Evolutionary conservation across 352 stramenopile genomes (phyloP), one percentile per base, ranked within the genome.

Genomic region (Phytophthora nicotianae): DNA sequence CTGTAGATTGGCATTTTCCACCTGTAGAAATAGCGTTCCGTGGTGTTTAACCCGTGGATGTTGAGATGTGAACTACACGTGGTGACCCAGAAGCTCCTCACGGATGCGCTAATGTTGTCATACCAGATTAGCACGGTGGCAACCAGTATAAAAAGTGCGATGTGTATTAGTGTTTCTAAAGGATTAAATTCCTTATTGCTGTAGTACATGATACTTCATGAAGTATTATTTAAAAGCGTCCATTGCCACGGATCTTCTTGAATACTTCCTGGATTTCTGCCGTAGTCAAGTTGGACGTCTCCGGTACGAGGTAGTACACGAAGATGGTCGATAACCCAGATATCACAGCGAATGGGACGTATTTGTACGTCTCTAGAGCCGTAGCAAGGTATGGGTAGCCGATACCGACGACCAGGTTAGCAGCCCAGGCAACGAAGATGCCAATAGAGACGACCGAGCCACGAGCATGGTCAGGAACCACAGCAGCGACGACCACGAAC

Each of bases 401-500:
- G 47, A 81, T 68, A 10, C 73, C 73, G 29, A 81, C 70, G 32
- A 79, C n/a, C 11, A 81, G 41, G 38, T 81, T 79, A 17, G 54
- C 50, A 0, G 72, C 35, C 68, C 64, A 83, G n/a, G 65, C 70
- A 40, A 75, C 54, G 49, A 68, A 56, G 8, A 76, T 58, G 32
- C 63, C 57, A 21, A 73, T 60, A 16, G 68, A 76, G 16, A 64
- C 48, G 38, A 63, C 70, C 5, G 72, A 75, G 0, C 65, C 62
- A 19, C 81, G 70, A 35, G 81, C 65, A 13, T 66, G 41, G 40
- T 75, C 45, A 0, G 70, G 65, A 20, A 82, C 77, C 14, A 84
- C 47, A 20, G 68, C 58, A 38, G 68, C 76, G 10, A 89, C 58
- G 3, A 86, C 38, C 20, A 79, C 62, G 14, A 74, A 82, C 33